Evolutionary conservation across 495 filamentous ascomycete species (phyloP).

Genomic region (Penicillium antarcticum): DNA sequence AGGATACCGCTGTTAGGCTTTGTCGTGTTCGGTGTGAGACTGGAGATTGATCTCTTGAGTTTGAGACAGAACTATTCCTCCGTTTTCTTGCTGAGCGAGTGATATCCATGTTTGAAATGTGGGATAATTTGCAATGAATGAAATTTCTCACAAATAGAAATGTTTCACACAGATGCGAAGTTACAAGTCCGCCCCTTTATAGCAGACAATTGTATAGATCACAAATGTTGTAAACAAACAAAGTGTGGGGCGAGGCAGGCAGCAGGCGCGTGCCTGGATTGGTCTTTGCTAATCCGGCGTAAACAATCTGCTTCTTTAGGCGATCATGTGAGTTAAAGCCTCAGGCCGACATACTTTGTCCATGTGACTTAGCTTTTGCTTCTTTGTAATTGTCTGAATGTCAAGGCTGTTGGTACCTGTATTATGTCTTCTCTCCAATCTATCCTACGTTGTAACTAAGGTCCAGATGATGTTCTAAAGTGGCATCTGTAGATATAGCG

Average conservation of each 20-base stretch:
- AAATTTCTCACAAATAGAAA: background rate
- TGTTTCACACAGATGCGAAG: background rate
- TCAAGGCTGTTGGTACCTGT: too few species aligned
- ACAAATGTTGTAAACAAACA: conserved; percentile 29
- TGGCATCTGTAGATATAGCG: too few species aligned
- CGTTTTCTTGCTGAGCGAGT: conserved; percentile 30
- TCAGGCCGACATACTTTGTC: too few species aligned
- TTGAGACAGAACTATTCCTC: conserved; percentile 24
- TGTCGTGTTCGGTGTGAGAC: conserved; percentile 21
- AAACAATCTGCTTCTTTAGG: conserved; percentile 26
- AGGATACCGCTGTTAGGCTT: background rate
- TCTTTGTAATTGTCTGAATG: too few species aligned
- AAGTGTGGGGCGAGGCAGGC: conserved; percentile 20
- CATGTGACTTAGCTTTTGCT: background rate
- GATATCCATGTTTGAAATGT: conserved; percentile 23
- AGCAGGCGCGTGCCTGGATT: conserved; percentile 15
- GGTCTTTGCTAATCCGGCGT: conserved; percentile 17
- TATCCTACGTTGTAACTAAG: too few species aligned
- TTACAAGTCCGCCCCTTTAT: conserved; percentile 2
- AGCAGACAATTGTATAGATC: conserved; percentile 16
- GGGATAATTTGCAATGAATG: background rate
- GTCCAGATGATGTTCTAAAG: too few species aligned
- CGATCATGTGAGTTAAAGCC: conserved; percentile 8
- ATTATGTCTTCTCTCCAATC: too few species aligned
- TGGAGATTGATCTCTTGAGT: conserved; percentile 13